A percentile compares a stretch with the other conserved stretches of the same genome.
These are phyloP conservation scores for Fusarium protoensiforme DNA, from an alignment of 2,329 filamentous ascomycete genomes.

Conservation along the genomic window DNA sequence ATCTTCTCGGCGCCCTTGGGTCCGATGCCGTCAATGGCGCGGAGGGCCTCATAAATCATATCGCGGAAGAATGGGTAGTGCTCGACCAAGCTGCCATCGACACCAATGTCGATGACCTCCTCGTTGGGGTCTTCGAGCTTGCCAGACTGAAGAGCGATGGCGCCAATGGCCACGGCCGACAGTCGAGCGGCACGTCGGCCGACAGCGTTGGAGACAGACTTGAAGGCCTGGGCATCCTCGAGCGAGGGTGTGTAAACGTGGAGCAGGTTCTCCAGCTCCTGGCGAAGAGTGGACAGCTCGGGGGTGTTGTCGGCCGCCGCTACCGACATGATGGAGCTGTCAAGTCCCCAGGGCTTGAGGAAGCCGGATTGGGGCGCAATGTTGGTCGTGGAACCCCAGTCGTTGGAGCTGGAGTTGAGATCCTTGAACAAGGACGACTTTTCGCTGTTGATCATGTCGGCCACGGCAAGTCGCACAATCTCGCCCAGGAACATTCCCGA, in stretches of 20 bases:
- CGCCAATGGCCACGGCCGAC: conserved; percentile 87
- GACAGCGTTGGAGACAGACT: conserved; percentile 83
- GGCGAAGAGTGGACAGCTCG: conserved; percentile 78
- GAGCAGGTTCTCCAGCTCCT: conserved; percentile 81
- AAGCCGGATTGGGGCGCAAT: conserved; percentile 75
- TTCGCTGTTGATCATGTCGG: conserved; percentile 77
- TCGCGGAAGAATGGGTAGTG: conserved; percentile 94
- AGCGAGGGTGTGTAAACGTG: conserved; percentile 79
- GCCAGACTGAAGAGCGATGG: conserved; percentile 83
- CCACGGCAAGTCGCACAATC: conserved; percentile 82
- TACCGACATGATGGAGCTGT: conserved; percentile 89
- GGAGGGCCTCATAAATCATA: conserved; percentile 85
- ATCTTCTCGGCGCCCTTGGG: conserved; percentile 83
- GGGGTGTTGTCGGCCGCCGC: conserved; percentile 83
- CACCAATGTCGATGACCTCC: conserved; percentile 86
- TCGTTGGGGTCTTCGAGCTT: conserved; percentile 73
- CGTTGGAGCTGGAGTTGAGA: conserved; percentile 77
- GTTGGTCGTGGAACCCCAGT: conserved; percentile 74
- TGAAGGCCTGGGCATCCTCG: conserved; percentile 90
- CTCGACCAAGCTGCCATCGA: conserved; percentile 94
- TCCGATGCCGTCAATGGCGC: conserved; percentile 82
- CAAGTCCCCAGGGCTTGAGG: conserved; percentile 86
- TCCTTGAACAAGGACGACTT: conserved; percentile 79
- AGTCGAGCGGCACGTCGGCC: conserved; percentile 89
- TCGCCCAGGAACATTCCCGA: conserved; percentile 99